Evolutionary conservation across 352 stramenopile species (phyloP).

Genomic region (Thraustotheca clavata): DNA sequence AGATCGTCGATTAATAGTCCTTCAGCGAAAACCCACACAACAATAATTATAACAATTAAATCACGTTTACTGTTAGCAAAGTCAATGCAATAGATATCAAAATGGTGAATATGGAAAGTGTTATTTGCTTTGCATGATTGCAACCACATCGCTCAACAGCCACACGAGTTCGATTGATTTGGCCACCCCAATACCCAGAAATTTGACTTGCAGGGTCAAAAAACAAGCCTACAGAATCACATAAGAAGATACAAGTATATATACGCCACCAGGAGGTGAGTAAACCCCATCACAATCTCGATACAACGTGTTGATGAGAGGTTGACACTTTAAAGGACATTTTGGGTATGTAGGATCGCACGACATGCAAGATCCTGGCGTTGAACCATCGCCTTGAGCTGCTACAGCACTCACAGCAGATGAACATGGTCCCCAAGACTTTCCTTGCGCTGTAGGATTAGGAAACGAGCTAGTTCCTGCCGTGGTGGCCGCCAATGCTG

Average conservation of each 20-base stretch:
- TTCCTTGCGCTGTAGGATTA: slow-evolving; percentile 46
- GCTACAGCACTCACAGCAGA: slow-evolving; percentile 42
- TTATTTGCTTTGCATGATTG: slow-evolving; percentile 18
- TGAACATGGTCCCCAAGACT: slow-evolving; percentile 50
- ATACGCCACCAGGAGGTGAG: slow-evolving; percentile 28
- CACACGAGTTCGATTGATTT: slow-evolving; percentile 42
- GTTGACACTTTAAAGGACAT: slow-evolving; percentile 59
- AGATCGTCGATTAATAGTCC: slow-evolving; percentile 56
- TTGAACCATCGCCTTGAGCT: slow-evolving; percentile 46
- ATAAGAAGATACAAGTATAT: background rate
- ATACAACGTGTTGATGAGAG: slow-evolving; percentile 63
- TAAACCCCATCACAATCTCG: slow-evolving; percentile 52
- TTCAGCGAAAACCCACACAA: slow-evolving; percentile 46
- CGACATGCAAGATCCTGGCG: slow-evolving; percentile 52
- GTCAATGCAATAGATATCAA: slow-evolving; percentile 1
- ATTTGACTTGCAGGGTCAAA: slow-evolving; percentile 53
- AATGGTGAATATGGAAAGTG: background rate
- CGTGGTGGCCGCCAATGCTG: too few species aligned
- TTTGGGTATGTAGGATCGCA: slow-evolving; percentile 42
- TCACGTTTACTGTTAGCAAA: too few species aligned
- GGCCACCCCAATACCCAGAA: slow-evolving; percentile 55
- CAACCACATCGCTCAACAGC: slow-evolving; percentile 50
- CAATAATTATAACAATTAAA: too few species aligned
- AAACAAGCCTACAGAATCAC: slow-evolving; percentile 27
- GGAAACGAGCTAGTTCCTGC: slow-evolving; percentile 31